phyloP scores from a whole-genome alignment of 305 asterid genomes.

The Fraxinus baroniana region DNA sequence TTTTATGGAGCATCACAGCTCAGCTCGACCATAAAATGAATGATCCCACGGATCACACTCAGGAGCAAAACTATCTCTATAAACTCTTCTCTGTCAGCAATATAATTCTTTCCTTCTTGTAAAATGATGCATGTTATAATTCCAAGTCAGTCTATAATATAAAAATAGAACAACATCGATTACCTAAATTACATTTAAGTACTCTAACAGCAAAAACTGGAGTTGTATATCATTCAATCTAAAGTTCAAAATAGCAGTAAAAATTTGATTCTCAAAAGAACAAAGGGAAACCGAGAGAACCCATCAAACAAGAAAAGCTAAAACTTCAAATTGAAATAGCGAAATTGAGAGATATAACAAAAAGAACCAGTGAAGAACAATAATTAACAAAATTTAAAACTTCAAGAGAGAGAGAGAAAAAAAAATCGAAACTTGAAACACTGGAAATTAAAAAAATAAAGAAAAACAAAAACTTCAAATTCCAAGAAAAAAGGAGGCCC shows the following conservation, averaged over 20 bases:
- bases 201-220: not conserved
- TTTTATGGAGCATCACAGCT: not conserved
- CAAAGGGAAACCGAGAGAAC: not conserved
- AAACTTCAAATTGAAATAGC: not conserved
- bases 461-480: not conserved
- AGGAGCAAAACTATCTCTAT: not conserved
- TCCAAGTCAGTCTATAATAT: not conserved
- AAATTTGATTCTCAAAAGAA: not conserved
- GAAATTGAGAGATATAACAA: not conserved
- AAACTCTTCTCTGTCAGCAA: not conserved
- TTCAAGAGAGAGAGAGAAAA: not conserved
- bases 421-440: not conserved
- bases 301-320: not conserved
- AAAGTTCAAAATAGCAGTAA: not conserved
- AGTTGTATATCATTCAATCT: not conserved
- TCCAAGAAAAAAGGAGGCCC: not conserved
- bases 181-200: not conserved
- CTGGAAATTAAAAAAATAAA: not conserved
- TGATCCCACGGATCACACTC: not conserved
- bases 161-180: not conserved
- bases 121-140: not conserved
- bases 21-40: not conserved
- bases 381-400: not conserved
- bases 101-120: not conserved
- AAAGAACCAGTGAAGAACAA: not conserved